Base-by-base conservation (phyloP, 805 yeast species). In the Tetrapisispora iriomotensis region DNA sequence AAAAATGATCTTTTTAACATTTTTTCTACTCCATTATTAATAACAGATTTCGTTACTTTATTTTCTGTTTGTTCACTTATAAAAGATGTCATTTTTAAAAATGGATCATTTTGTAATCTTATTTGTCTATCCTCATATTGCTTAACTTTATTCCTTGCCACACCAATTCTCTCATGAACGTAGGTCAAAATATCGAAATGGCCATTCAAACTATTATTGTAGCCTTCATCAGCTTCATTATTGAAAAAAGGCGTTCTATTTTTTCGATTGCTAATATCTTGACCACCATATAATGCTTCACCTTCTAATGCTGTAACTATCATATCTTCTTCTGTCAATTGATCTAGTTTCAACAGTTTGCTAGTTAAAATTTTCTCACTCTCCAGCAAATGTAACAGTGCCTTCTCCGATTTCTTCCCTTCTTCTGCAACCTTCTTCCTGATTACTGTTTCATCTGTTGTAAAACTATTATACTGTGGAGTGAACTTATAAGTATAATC, bases 401-500 rank as follows among this genome's bases (percentile, higher is more conserved):
- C 94, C 37, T 66, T 67, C 55, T 88, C 96, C 3, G 90, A 92
- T 38, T 77, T 64, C 40, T 83, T 67, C 23, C 94, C 83, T 56
- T 90, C 96, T 37, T 77, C 78, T 2, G 85, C 88, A 37, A 88
- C 66, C 49, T 74, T 74, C 40, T 82, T 74, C 45, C 90, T 69
- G 39, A 90, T 69, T 41, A 72, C 66, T 46, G 80, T 75, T 44
- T 88, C 84, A 51, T 85, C 90, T 1, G 78, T 72, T 13, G 78
- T 61, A 17, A 79, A 67, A 19, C 74, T 66, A 40, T 78, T 70
- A 55, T 67, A 87, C 45, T 71, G 70, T 0, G 95, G 82, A 0
- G 95, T 82, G 40, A 78, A 73, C 58, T 75, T 77, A 56, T 82
- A 90, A 0, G 97, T 90, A 60, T 88, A 94, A 51, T 86, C 95